These are phyloP conservation scores for Geranium rotundifolium DNA, from an alignment of 345 rosid species.

Conservation along the genomic window DNA sequence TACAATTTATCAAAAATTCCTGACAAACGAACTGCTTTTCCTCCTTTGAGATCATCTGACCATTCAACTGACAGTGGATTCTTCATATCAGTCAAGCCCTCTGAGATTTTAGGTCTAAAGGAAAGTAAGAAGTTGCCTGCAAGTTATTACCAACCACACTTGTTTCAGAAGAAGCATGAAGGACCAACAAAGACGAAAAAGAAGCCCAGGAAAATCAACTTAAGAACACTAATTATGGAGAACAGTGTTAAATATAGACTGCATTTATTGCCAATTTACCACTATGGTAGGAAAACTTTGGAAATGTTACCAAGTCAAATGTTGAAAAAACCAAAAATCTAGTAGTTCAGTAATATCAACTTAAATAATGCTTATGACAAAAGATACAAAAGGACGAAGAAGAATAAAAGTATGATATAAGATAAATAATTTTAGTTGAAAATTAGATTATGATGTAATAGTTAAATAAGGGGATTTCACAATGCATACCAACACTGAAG, in stretches of 20 bases:
- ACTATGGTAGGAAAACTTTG: too few species aligned
- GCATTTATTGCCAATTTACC: too few species aligned
- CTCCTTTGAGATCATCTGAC: constrained; percentile 86
- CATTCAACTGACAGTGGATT: constrained; percentile 51
- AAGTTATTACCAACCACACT: constrained; percentile 14
- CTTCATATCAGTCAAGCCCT: constrained; percentile 23
- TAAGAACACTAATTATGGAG: too few species aligned
- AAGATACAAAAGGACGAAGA: not conserved
- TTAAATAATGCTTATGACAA: not conserved
- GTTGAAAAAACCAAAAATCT: too few species aligned
- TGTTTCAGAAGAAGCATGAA: not conserved
- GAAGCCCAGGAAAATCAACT: too few species aligned
- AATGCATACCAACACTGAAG: constrained; percentile 59
- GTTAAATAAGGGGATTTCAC: constrained; percentile 6
- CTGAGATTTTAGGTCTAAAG: constrained; percentile 67
- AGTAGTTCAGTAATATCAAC: too few species aligned
- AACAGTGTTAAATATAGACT: too few species aligned
- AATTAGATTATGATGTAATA: constrained; percentile 2
- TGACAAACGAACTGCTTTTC: constrained; percentile 73
- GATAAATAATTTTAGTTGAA: too few species aligned
- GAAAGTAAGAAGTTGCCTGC: constrained; percentile 90
- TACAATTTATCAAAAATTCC: constrained; percentile 77
- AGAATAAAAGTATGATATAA: not conserved
- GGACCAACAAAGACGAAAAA: too few species aligned
- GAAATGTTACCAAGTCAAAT: too few species aligned